Percentiles rank a stretch among this genome's conserved stretches.
Conservation (phyloP, 306 rosid genomes). For the Arachis stenosperma region DNA sequence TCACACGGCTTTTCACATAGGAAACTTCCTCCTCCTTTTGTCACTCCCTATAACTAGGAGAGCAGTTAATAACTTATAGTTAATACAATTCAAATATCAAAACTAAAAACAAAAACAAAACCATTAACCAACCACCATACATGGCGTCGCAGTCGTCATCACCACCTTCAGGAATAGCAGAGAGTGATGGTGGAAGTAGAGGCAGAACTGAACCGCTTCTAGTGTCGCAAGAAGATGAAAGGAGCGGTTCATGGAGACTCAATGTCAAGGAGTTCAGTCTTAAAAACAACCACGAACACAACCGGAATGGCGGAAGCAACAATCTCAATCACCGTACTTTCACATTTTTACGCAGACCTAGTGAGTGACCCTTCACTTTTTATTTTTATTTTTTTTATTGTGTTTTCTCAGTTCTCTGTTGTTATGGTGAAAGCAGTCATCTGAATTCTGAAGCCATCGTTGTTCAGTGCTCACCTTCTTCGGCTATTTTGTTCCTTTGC, state of each 20-base stretch:
- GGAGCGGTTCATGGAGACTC: conserved; percentile 44
- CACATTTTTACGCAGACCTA: conserved; percentile 35
- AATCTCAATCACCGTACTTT: background rate
- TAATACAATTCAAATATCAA: background rate
- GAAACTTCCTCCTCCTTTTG: background rate
- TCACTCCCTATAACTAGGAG: conserved; percentile 2
- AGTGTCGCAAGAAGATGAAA: background rate
- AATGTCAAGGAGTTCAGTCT: conserved; percentile 43
- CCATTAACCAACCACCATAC: background rate
- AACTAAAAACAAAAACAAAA: background rate
- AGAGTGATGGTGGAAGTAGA: background rate
- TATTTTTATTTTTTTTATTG: background rate
- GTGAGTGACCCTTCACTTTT: conserved; percentile 28
- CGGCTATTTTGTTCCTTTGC: background rate
- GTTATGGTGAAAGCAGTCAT: background rate
- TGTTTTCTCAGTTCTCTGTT: background rate
- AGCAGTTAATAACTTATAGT: background rate
- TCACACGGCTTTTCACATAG: background rate
- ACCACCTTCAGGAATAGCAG: background rate
- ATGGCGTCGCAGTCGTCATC: conserved; percentile 21
- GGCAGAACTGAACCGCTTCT: conserved; percentile 38
- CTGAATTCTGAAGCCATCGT: too few relatives aligned
- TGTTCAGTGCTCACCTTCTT: background rate
- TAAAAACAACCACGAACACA: conserved; percentile 5
- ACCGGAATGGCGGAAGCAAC: background rate